Evolutionary conservation across 2,329 filamentous ascomycete genomes (phyloP), one percentile per base, ranked within the genome.

Genomic region (Calonectria pseudoturangicola): DNA sequence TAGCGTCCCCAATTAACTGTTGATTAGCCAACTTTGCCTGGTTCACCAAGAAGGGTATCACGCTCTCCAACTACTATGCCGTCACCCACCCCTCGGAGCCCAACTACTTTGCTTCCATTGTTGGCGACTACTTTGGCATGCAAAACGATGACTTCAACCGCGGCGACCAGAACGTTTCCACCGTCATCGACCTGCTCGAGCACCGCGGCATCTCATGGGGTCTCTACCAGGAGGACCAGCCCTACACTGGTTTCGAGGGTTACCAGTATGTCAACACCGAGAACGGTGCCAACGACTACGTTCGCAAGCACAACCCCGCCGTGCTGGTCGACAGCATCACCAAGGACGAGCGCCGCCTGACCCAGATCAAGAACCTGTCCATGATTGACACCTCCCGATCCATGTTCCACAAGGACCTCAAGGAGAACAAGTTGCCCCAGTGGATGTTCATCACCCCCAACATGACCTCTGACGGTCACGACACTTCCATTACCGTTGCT

Each of bases 401-500:
- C 64, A 81, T 88, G 77, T 95, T 96, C 85, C 88, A 92, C 77
- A 85, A 89, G 58, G 94, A 97, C 78, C 87, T 96, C 16, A 84
- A 88, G 70, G 86, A 84, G 74, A 84, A 92, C 79, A 88, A 85
- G 51, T 89, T 96, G 18, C 94, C 94, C 3, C 94, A 96, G 85
- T 91, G 90, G 90, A 88, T 90, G 83, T 93, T 93, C 83, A 90
- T 93, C 80, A 93, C 92, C 0, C 93, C 92, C 3, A 93, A 94
- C 86, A 93, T 94, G 92, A 93, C 93, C 12, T 91, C 90, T 60
- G 93, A 95, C 79, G 94, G 92, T 45, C 94, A 97, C 80, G 94
- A 97, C 83, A 91, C 90, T 25, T 90, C 89, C 60, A 89, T 96
- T 66, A 93, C 90, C 12, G 88, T 90, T 33, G 93, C 93, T 2